A percentile compares a stretch with the other conserved stretches of the same genome.
Evolutionary conservation across 1,284 basidiomycete species (phyloP).

Genomic region (Irpex lacteus): DNA sequence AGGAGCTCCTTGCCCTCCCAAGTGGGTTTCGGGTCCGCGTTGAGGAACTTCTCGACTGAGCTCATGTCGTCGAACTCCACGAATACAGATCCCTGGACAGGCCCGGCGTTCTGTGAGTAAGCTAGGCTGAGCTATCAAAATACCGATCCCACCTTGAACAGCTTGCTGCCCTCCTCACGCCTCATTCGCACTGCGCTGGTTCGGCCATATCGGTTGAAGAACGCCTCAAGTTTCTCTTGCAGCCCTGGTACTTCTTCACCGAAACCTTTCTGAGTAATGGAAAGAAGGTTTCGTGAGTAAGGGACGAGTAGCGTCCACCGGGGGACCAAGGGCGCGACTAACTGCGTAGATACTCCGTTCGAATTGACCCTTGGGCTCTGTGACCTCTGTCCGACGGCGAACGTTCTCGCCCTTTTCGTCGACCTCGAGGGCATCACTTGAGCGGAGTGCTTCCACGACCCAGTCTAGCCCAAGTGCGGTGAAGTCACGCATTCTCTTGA

Average conservation of each 20-base stretch:
- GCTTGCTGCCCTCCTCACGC: constrained; percentile 65
- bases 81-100: constrained; percentile 82
- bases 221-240: constrained; percentile 80
- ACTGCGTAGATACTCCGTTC: constrained; percentile 84
- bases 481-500: constrained; percentile 93
- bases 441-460: constrained; percentile 64
- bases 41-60: constrained; percentile 76
- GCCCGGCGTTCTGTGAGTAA: not conserved
- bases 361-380: constrained; percentile 73
- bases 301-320: not conserved
- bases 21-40: constrained; percentile 74
- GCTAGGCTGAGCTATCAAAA: not conserved
- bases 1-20: constrained; percentile 77
- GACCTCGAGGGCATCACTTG: constrained; percentile 72
- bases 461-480: constrained; percentile 57
- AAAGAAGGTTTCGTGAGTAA: not conserved
- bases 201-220: constrained; percentile 81
- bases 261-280: constrained; percentile 82
- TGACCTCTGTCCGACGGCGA: constrained; percentile 68
- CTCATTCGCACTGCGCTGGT: constrained; percentile 89
- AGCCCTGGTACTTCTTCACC: constrained; percentile 69
- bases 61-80: constrained; percentile 82
- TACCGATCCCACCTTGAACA: constrained; percentile 67
- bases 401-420: constrained; percentile 75
- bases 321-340: constrained; percentile 30